Percentiles rank a stretch among this genome's conserved stretches.
phyloP scores from a whole-genome alignment of 1,284 basidiomycete genomes.

The Ganoderma multipileum region DNA sequence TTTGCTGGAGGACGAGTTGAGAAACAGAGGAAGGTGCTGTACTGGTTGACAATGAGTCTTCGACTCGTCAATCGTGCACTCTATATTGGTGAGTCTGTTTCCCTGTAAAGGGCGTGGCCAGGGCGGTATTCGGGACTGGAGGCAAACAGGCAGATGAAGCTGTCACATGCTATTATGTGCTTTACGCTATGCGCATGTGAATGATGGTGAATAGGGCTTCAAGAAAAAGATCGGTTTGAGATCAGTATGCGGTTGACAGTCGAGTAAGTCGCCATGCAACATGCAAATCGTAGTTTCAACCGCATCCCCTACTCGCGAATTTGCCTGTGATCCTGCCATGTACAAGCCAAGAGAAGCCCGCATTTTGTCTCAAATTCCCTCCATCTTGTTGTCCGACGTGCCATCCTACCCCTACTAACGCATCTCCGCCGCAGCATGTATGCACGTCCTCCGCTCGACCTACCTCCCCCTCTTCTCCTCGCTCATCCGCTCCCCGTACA shows the following conservation, averaged over 20 bases:
- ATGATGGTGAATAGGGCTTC: neutral
- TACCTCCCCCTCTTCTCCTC: conserved; percentile 71
- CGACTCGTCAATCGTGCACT: conserved; percentile 69
- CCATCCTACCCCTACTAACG: conserved; percentile 7
- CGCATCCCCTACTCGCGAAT: neutral
- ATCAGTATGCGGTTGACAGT: neutral
- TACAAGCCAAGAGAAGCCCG: neutral
- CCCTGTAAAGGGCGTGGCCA: neutral
- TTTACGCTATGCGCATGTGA: neutral
- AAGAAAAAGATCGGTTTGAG: neutral
- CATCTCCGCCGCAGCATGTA: conserved; percentile 58
- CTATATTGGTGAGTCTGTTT: conserved; percentile 61
- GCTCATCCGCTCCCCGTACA: conserved; percentile 68
- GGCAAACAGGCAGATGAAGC: neutral
- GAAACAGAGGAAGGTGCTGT: conserved; percentile 66
- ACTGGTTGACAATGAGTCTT: conserved; percentile 70
- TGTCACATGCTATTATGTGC: neutral
- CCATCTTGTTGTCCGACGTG: neutral
- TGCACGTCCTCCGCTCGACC: conserved; percentile 78
- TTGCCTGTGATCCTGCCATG: neutral
- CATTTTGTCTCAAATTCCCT: neutral
- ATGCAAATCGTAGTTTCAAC: neutral
- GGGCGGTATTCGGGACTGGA: neutral
- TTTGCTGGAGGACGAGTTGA: conserved; percentile 58
- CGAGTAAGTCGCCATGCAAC: neutral